phyloP scores from a whole-genome alignment of 352 stramenopile species.

The Pythium utonaiense region DNA sequence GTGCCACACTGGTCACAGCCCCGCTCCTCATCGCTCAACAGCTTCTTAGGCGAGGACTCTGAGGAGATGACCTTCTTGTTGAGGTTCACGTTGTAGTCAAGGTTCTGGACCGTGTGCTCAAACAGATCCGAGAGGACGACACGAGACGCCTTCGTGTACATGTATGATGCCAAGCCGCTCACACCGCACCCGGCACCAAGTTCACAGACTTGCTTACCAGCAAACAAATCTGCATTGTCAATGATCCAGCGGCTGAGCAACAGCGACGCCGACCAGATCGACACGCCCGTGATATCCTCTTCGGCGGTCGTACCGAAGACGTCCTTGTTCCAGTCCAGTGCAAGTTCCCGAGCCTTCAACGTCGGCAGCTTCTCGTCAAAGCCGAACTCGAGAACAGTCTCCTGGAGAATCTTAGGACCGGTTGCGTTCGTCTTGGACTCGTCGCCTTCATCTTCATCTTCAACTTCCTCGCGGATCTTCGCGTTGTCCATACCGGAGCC shows the following conservation, averaged over 20 bases:
- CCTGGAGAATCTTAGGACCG: slow-evolving; percentile 67
- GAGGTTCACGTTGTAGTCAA: slow-evolving; percentile 75
- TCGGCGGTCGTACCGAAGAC: slow-evolving; percentile 76
- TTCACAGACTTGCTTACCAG: slow-evolving; percentile 76
- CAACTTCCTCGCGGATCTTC: slow-evolving; percentile 57
- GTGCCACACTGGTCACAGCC: slow-evolving; percentile 67
- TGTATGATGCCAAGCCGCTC: slow-evolving; percentile 66
- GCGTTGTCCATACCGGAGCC: slow-evolving; percentile 72
- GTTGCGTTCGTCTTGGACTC: slow-evolving; percentile 18
- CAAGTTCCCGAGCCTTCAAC: slow-evolving; percentile 72
- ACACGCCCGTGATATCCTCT: slow-evolving; percentile 86
- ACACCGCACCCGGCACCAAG: slow-evolving; percentile 83
- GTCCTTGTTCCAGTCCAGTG: slow-evolving; percentile 79
- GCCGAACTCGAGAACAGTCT: slow-evolving; percentile 78
- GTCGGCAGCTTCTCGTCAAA: slow-evolving; percentile 58
- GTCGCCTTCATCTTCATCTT: slow-evolving; percentile 36
- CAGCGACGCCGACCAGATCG: slow-evolving; percentile 86
- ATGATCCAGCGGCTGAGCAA: slow-evolving; percentile 85
- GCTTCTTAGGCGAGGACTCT: slow-evolving; percentile 3
- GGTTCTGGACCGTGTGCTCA: slow-evolving; percentile 75
- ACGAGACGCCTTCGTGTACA: slow-evolving; percentile 71
- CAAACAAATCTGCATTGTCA: slow-evolving; percentile 54
- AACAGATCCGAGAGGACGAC: slow-evolving; percentile 87
- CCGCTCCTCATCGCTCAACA: slow-evolving; percentile 25
- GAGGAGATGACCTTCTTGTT: slow-evolving; percentile 40